Evolutionary conservation across 192 early-diverging fungal species (phyloP).

Genomic region (Podochytrium sp.): DNA sequence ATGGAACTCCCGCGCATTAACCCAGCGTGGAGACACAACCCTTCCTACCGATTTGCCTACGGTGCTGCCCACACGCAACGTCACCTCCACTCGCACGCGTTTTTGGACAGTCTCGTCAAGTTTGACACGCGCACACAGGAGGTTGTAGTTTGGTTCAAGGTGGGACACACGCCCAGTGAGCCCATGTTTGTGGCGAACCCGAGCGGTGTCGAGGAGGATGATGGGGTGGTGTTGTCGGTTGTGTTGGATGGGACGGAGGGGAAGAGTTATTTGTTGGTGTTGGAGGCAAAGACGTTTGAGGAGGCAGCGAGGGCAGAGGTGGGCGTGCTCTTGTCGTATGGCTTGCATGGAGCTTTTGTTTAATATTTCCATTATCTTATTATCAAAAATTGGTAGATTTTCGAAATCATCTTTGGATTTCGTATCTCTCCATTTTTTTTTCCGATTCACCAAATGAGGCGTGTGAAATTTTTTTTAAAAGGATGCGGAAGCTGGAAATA

Average conservation of each 20-base stretch:
- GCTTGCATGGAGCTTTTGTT: slow-evolving; percentile 61
- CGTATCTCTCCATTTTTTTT: too few relatives aligned
- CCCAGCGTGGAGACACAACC: slow-evolving; percentile 30
- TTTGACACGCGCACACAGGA: slow-evolving; percentile 10
- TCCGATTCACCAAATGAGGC: too few relatives aligned
- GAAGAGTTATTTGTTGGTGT: slow-evolving; percentile 70
- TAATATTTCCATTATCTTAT: not conserved
- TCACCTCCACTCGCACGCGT: slow-evolving; percentile 37
- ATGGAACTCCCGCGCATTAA: slow-evolving; percentile 31
- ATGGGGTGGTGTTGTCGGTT: slow-evolving; percentile 76
- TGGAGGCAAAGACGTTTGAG: slow-evolving; percentile 71
- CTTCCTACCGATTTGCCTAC: slow-evolving; percentile 41
- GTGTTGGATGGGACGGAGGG: slow-evolving; percentile 67
- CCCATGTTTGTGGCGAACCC: slow-evolving; percentile 77
- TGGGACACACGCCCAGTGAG: slow-evolving; percentile 78
- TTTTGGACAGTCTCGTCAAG: slow-evolving; percentile 33
- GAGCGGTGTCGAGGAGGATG: slow-evolving; percentile 61
- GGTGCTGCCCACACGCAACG: slow-evolving; percentile 20
- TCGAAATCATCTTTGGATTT: not conserved
- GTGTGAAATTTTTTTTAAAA: too few relatives aligned
- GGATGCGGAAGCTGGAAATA: too few relatives aligned
- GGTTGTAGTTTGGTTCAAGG: slow-evolving; percentile 50
- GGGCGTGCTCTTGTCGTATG: slow-evolving; percentile 64
- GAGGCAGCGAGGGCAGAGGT: slow-evolving; percentile 72
- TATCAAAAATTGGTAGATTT: not conserved